Evolutionary conservation across 768 basidiomycete species (phyloP), one percentile per base, ranked within the genome.

Genomic region (Serpula lacrymans): DNA sequence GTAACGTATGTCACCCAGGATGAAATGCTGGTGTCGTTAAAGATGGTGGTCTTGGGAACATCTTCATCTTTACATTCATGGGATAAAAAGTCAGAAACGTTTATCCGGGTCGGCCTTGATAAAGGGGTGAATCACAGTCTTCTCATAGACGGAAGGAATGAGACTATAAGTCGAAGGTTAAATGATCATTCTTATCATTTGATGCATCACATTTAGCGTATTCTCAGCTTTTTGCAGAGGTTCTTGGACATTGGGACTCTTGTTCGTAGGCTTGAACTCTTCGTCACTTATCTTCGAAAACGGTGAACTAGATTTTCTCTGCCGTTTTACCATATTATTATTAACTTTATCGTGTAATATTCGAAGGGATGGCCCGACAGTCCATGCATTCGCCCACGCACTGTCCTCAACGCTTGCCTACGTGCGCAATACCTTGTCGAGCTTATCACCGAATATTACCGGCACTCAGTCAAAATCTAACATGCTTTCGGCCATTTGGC

Each of bases 241-340:
- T 90, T 90, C 58, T 45, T 87, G 22, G 71, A 66, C 6, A 80
- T 91, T 34, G 88, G 88, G 6, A 78, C 78, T 1, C 57, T 81
- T 3, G 54, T 85, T 27, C 77, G 87, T 32, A 75, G 88, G 16
- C 53, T 90, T 6, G 87, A 91, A 37, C 59, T 62, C 3, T 54
- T 86, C 3, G 48, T 80, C 3, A 57, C 59, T 12, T 47, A 50
- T 6, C 54, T 84, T n/a, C 71, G 77, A 33, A 45, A 50, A 26
- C 75, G 71, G 86, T 86, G 41, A 36, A 60, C 43, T 11, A 11
- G 21, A 32, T 21, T 32, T 37, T 40, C 23, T 12, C 10, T 12
- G 14, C 30, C 30, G 31, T 2, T n/a, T 35, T 27, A 16, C 36
- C 26, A 22, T 45, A 35, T 40, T 37, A 47, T 31, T 18, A 48